phyloP scores from a whole-genome alignment of 768 basidiomycete genomes.

The Tylopilus cervinicoccineus region DNA sequence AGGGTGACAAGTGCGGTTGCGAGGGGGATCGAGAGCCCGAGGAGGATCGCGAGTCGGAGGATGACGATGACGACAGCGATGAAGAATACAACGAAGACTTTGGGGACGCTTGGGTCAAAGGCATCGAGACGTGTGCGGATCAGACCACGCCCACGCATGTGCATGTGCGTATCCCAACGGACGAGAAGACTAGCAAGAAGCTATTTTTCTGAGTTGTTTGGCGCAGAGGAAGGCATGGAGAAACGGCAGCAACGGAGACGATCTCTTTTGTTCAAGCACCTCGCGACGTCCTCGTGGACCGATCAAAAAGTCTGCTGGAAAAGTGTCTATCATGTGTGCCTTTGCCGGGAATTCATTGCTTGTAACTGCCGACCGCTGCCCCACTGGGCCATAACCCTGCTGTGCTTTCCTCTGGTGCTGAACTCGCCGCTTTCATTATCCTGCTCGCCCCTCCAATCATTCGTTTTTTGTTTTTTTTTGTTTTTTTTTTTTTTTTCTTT shows the following conservation, averaged over 20 bases:
- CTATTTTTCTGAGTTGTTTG: slow-evolving; percentile 56
- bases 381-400: neutral
- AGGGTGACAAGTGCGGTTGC: slow-evolving; percentile 62
- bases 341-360: neutral
- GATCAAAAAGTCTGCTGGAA: slow-evolving; percentile 4
- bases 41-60: slow-evolving; percentile 32
- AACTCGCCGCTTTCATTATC: neutral
- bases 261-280: slow-evolving; percentile 5
- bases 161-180: slow-evolving; percentile 70
- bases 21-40: slow-evolving; percentile 32
- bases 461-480: too few relatives aligned
- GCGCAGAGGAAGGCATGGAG: neutral
- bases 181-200: slow-evolving; percentile 71
- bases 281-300: slow-evolving; percentile 13
- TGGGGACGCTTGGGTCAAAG: slow-evolving; percentile 86
- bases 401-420: neutral
- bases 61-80: slow-evolving; percentile 26
- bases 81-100: slow-evolving; percentile 62
- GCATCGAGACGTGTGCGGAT: slow-evolving; percentile 62
- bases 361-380: neutral
- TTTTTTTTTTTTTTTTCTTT: neutral
- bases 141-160: slow-evolving; percentile 50
- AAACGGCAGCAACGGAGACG: neutral
- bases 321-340: neutral
- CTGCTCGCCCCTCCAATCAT: neutral